Base-by-base conservation (phyloP, 2,329 filamentous ascomycete genomes). In the Chaetomiaceae sp. region DNA sequence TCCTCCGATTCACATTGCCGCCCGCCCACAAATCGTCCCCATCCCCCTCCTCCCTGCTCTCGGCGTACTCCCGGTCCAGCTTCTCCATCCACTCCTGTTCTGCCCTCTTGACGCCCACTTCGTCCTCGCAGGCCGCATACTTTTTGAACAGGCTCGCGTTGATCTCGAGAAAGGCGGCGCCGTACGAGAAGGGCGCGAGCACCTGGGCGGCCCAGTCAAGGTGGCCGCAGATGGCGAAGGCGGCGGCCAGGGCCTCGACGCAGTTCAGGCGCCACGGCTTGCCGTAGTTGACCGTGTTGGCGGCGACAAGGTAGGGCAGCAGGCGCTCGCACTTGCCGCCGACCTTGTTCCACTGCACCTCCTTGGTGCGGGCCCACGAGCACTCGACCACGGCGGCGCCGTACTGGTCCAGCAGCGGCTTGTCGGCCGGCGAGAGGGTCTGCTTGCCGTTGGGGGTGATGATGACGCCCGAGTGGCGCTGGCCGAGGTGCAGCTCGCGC, bases 381-480 rank as follows among this genome's bases (percentile, higher is more conserved):
- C 91, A 96, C 72, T 99, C 93, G 16, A 99, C 93, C 3, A 99
- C 93, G 3, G 93, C 93, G 17, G 91, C 92, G 57, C 93, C 93
- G 65, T 88, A 87, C 68, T 90, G 85, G 62, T 95, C 89, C 62
- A 97, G 79, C 14, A 95, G 72, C 44, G 86, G 83, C 51, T 76
- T 76, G 70, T 99, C 93, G 45, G 89, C 88, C 1, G 90, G 87
- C 5, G 87, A 95, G 38, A 97, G 68, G 14, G 90, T 81, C 51
- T 78, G 82, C 66, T 95, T 96, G 56, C 88, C 93, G 72, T 97
- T 97, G 21, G 93, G 93, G 9, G 89, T 95, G 65, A 99, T 89
- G 63, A 99, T 87, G 57, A 99, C 87, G 52, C 93, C 93, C 31
- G 85, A 81, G 67, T 93, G 90, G 60, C 92, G 91, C 70, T 97